phyloP scores from a whole-genome alignment of 768 basidiomycete species.

The Termitomyces sp. region DNA sequence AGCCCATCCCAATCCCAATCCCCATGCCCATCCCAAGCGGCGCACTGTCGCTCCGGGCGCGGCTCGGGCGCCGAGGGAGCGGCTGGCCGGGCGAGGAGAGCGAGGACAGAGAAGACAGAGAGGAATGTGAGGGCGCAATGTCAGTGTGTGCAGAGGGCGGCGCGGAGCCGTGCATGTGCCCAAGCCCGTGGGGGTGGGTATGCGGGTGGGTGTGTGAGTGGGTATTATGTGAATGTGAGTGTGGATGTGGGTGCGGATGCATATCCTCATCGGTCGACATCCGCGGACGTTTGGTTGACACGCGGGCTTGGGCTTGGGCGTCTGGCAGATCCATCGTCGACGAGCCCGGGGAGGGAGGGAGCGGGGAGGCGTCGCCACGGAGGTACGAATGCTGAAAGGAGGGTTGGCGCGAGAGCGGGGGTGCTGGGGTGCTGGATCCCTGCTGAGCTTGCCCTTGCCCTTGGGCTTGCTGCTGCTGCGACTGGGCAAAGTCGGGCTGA shows the following conservation, averaged over 20 bases:
- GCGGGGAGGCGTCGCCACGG: constrained; percentile 31
- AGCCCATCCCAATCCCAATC: constrained; percentile 22
- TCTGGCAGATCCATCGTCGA: constrained; percentile 32
- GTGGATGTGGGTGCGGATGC: background rate
- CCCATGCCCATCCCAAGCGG: constrained; percentile 33
- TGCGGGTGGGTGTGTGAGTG: background rate
- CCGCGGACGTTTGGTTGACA: constrained; percentile 49
- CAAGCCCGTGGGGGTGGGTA: background rate
- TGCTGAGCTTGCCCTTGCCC: no score
- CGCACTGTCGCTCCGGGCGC: constrained; percentile 68
- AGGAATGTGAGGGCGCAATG: no score
- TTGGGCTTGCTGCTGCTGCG: constrained; percentile 26
- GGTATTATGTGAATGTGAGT: background rate
- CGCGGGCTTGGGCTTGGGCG: constrained; percentile 23
- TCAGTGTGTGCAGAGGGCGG: constrained; percentile 19
- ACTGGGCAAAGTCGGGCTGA: constrained; percentile 32
- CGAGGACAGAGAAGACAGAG: constrained; percentile 22
- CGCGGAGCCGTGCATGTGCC: constrained; percentile 13
- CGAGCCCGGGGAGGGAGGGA: constrained; percentile 38
- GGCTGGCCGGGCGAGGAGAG: constrained; percentile 13
- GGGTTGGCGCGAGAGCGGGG: constrained; percentile 54
- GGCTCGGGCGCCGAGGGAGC: constrained; percentile 22
- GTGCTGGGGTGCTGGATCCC: constrained; percentile 10
- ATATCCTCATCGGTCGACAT: constrained; percentile 34
- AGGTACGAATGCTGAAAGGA: constrained; percentile 49